phyloP scores from a whole-genome alignment of 139 green algal species.

The Mychonastes homosphaera region DNA sequence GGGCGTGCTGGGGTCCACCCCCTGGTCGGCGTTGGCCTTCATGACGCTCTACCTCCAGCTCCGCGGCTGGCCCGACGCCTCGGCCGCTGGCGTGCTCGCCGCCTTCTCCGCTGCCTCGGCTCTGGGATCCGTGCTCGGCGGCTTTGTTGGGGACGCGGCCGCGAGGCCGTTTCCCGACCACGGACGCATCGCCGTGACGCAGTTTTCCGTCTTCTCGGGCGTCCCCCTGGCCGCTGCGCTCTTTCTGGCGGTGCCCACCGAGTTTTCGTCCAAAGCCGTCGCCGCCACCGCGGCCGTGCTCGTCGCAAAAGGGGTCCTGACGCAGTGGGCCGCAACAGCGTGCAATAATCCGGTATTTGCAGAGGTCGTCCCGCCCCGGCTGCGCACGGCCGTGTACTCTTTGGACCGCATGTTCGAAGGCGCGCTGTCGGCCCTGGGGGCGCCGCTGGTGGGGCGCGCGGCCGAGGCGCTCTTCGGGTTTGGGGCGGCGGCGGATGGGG shows the following conservation, averaged over 20 bases:
- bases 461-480: conserved; percentile 21
- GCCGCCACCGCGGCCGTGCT: too few relatives aligned
- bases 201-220: too few relatives aligned
- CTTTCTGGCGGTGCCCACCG: too few relatives aligned
- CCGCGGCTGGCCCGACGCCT: conserved; percentile 57
- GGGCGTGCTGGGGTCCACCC: conserved; percentile 71
- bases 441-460: conserved; percentile 25
- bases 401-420: too few relatives aligned
- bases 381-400: too few relatives aligned
- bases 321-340: too few relatives aligned
- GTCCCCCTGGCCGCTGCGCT: too few relatives aligned
- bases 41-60: conserved; percentile 72
- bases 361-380: too few relatives aligned
- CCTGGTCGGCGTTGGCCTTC: conserved; percentile 71
- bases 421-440: conserved; percentile 24
- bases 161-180: conserved; percentile 22
- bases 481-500: too few relatives aligned
- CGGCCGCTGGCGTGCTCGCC: conserved; percentile 31
- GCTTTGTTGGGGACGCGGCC: conserved; percentile 26
- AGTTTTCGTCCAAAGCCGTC: too few relatives aligned
- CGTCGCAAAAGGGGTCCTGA: too few relatives aligned
- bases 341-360: too few relatives aligned
- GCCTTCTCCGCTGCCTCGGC: conserved; percentile 29
- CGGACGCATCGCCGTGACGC: conserved; percentile 28
- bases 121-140: conserved; percentile 29